Conservation (phyloP, 2,329 filamentous ascomycete genomes). For the Ceratocystiopsis brevicomis region DNA sequence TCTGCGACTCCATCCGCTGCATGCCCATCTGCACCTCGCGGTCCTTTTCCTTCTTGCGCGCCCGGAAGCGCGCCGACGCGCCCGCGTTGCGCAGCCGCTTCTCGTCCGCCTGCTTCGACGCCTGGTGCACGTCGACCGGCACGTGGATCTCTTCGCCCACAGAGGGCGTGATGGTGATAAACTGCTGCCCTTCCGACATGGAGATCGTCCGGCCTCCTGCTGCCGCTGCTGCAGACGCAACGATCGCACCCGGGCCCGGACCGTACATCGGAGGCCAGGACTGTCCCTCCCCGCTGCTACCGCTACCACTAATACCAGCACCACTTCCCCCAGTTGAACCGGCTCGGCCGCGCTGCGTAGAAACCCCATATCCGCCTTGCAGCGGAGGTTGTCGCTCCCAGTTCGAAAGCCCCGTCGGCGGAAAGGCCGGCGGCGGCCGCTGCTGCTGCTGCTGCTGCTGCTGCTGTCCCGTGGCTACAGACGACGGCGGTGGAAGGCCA, state of each 20-base stretch:
- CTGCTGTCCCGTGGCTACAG: background rate
- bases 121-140: slow-evolving; percentile 62
- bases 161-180: slow-evolving; percentile 17
- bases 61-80: slow-evolving; percentile 65
- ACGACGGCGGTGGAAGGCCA: too few relatives aligned
- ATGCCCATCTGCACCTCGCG: slow-evolving; percentile 51
- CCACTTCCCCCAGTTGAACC: background rate
- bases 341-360: too few relatives aligned
- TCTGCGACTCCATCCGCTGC: slow-evolving; percentile 46
- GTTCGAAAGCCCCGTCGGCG: too few relatives aligned
- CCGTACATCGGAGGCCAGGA: too few relatives aligned
- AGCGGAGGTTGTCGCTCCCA: too few relatives aligned
- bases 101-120: slow-evolving; percentile 66
- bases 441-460: background rate
- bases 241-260: too few relatives aligned
- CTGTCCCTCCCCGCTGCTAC: background rate
- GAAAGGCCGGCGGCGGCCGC: background rate
- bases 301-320: too few relatives aligned
- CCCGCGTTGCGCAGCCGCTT: slow-evolving; percentile 73
- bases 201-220: slow-evolving; percentile 5
- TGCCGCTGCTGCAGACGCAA: background rate
- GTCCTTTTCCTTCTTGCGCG: slow-evolving; percentile 67
- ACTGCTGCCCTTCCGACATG: slow-evolving; percentile 13
- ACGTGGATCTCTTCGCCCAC: slow-evolving; percentile 32
- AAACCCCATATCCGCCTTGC: too few relatives aligned